phyloP scores from a whole-genome alignment of 2,329 filamentous ascomycete species.

The Cadophora luteo-olivacea region DNA sequence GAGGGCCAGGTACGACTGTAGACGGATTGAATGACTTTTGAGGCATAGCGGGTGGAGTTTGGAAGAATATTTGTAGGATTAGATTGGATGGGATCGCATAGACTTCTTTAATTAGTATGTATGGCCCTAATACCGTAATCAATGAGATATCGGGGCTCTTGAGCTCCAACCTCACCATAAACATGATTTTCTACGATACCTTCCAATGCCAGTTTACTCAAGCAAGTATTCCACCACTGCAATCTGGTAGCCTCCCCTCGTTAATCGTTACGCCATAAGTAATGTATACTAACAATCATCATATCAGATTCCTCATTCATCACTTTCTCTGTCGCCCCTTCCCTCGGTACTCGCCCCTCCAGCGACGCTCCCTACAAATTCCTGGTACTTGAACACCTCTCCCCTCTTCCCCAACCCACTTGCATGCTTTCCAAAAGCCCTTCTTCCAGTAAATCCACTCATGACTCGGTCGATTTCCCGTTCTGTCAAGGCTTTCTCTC shows the following conservation, averaged over 20 bases:
- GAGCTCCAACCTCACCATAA: neutral
- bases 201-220: too few relatives aligned
- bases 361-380: constrained; percentile 69
- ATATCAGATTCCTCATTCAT: constrained; percentile 19
- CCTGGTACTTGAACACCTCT: constrained; percentile 92
- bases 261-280: neutral
- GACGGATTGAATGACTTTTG: constrained; percentile 25
- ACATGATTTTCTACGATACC: too few relatives aligned
- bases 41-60: constrained; percentile 43
- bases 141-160: neutral
- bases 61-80: constrained; percentile 25
- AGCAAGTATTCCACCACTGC: neutral
- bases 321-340: constrained; percentile 32
- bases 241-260: neutral
- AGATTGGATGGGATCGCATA: constrained; percentile 6
- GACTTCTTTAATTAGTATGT: constrained; percentile 18
- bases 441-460: constrained; percentile 81
- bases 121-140: constrained; percentile 26
- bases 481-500: constrained; percentile 67
- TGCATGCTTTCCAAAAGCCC: constrained; percentile 75
- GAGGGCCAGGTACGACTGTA: constrained; percentile 44
- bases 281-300: neutral
- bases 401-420: constrained; percentile 65
- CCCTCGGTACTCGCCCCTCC: constrained; percentile 40
- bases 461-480: constrained; percentile 87